These are phyloP conservation scores for Truncatella angustata DNA, from an alignment of 2,329 filamentous ascomycete genomes.

Conservation along the genomic window DNA sequence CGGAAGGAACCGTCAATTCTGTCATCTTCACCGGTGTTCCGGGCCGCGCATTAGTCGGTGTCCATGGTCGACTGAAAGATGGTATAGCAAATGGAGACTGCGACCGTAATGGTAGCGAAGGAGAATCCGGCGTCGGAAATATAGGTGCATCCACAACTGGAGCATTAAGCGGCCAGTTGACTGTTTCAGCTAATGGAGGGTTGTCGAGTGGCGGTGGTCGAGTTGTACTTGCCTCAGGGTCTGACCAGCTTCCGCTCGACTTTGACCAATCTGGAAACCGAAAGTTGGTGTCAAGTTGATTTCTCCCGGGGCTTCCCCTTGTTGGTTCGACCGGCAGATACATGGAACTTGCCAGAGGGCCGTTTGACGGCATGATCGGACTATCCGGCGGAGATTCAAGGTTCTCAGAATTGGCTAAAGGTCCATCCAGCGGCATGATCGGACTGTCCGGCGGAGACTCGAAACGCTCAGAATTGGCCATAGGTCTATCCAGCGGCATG, in stretches of 20 bases:
- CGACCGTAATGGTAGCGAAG: not conserved
- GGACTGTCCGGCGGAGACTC: not conserved
- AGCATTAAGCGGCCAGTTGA: not conserved
- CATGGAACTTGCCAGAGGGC: not conserved
- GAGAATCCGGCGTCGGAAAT: not conserved
- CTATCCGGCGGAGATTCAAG: not conserved
- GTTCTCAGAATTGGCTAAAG: not conserved
- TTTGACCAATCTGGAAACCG: not conserved
- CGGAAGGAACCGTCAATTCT: conserved; percentile 2
- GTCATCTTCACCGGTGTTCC: conserved; percentile 12
- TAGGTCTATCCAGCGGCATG: not conserved
- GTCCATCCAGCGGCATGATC: conserved; percentile 6
- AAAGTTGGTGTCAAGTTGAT: conserved; percentile 3
- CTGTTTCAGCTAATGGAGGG: not conserved
- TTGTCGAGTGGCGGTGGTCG: not conserved
- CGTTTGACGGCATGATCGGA: conserved; percentile 7
- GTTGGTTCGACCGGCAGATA: not conserved
- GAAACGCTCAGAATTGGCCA: not conserved
- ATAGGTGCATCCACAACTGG: no score
- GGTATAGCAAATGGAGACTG: conserved; percentile 11
- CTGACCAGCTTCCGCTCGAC: not conserved
- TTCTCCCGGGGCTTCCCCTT: not conserved
- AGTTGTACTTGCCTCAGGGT: not conserved
- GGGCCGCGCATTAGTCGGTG: conserved; percentile 7
- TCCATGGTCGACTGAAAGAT: conserved; percentile 14